Percentiles rank a stretch among this genome's conserved stretches.
Conservation (phyloP, 2,329 filamentous ascomycete genomes). For the Aspergillus brasiliensis region DNA sequence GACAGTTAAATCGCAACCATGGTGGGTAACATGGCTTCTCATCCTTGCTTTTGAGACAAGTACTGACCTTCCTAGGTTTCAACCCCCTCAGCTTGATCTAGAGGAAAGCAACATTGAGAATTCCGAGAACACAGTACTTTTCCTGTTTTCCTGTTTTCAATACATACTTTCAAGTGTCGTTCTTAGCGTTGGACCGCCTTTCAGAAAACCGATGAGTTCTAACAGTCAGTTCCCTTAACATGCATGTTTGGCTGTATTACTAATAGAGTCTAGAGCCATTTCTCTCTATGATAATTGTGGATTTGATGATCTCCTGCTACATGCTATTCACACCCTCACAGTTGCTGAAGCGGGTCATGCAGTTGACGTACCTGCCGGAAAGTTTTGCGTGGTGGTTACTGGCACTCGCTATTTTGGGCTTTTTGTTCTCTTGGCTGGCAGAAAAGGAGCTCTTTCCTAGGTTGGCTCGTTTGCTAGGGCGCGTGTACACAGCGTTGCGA, state of each 20-base stretch:
- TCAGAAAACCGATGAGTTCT: slow-evolving; percentile 74
- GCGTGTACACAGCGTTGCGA: slow-evolving; percentile 58
- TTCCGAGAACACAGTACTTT: slow-evolving; percentile 89
- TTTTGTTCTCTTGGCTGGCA: slow-evolving; percentile 68
- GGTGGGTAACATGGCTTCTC: slow-evolving; percentile 53
- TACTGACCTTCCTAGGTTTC: slow-evolving; percentile 59
- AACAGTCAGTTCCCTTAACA: slow-evolving; percentile 65
- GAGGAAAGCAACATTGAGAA: slow-evolving; percentile 85
- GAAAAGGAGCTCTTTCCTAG: slow-evolving; percentile 72
- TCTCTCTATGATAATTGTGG: slow-evolving; percentile 70
- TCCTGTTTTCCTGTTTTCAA: slow-evolving; percentile 88
- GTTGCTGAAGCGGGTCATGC: slow-evolving; percentile 75
- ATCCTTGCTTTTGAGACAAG: not conserved
- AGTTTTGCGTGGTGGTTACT: slow-evolving; percentile 75
- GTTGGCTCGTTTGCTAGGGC: slow-evolving; percentile 69
- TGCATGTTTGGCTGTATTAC: not conserved
- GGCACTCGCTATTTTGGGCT: slow-evolving; percentile 67
- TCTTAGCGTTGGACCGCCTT: slow-evolving; percentile 87
- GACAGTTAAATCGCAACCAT: slow-evolving; percentile 74
- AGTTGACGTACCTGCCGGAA: slow-evolving; percentile 75
- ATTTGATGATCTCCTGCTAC: slow-evolving; percentile 70
- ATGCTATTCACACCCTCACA: slow-evolving; percentile 76
- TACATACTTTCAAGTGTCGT: slow-evolving; percentile 91
- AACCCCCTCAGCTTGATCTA: slow-evolving; percentile 73
- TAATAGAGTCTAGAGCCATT: slow-evolving; percentile 68